Base-by-base conservation (phyloP, 305 asterid species). In the Rubia balearica region DNA sequence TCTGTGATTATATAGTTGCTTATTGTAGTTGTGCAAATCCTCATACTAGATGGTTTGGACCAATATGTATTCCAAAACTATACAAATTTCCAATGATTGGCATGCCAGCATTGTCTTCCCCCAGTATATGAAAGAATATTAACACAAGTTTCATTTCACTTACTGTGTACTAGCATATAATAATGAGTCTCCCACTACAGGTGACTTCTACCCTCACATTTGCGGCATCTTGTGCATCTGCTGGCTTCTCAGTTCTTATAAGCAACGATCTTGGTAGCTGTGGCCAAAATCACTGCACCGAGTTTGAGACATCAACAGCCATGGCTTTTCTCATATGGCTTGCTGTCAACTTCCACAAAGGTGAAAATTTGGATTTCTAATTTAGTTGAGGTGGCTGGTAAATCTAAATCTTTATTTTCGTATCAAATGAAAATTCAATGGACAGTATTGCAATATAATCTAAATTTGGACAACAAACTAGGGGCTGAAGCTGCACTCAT, bases 281-380 rank as follows among this genome's bases (percentile, higher is more conserved):
- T 61, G 63, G 76, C 49, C 77, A 76, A 66, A 82, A 84, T 73
- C 86, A 84, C 76, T 84, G 88, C 79, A 71, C 78, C 40, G 79
- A 84, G 82, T 84, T 81, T 65, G 84, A 84, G 78, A 80, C 86
- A 48, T 79, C 88, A 14, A 84, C 84, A 41, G 83, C 88, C 30
- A 82, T 80, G 86, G 83, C 88, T 65, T 84, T 84, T 70, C 86
- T 84, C 49, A 80, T 84, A 71, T 84, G 88, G 88, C 82, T 82
- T 59, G 78, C 83, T 71, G 81, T n/a, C n/a, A n/a, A n/a, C n/a
- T n/a, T n/a, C n/a, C n/a, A n/a, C n/a, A n/a, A n/a, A n/a, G n/a
- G n/a, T n/a, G n/a, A n/a, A n/a, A n/a, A n/a, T n/a, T n/a, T n/a
- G n/a, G n/a, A n/a, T n/a, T n/a, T n/a, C n/a, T n/a, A n/a, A n/a